Percentiles rank a stretch among this genome's conserved stretches.
Evolutionary conservation across 108 stramenopile genomes (phyloP).

Genomic region (Skeletonema costatum): DNA sequence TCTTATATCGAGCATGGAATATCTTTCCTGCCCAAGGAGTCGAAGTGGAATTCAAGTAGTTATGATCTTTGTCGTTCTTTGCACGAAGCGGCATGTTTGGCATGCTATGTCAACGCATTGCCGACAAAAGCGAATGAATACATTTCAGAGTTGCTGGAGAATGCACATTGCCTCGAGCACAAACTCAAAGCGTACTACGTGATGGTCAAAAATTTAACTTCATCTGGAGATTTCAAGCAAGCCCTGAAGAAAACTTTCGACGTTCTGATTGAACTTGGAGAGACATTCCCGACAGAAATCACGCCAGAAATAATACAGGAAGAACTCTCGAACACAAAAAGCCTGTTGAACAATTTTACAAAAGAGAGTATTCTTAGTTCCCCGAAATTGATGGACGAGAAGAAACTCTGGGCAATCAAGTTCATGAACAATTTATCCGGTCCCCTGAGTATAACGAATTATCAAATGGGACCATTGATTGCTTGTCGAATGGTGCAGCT

Average conservation of each 20-base stretch:
- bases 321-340: not conserved
- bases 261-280: not conserved
- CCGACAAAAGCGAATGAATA: slow-evolving; percentile 1
- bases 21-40: not conserved
- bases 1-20: not conserved
- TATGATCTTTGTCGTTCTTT: slow-evolving; percentile 2
- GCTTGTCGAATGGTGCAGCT: slow-evolving; percentile 27
- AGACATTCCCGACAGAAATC: not conserved
- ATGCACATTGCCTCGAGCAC: not conserved
- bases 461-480: not conserved
- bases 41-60: not conserved
- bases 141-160: not conserved
- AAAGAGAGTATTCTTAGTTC: not conserved
- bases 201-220: not conserved
- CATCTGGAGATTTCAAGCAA: not conserved
- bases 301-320: not conserved
- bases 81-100: not conserved
- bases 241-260: not conserved
- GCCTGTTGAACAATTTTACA: not conserved
- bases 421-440: not conserved
- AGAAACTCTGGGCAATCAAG: not conserved
- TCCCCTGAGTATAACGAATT: not conserved
- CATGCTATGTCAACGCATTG: not conserved
- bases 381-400: slow-evolving; percentile 1
- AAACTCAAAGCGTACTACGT: not conserved